Evolutionary conservation across 768 basidiomycete species (phyloP), one percentile per base, ranked within the genome.

Genomic region (Lactarius hengduanensis): DNA sequence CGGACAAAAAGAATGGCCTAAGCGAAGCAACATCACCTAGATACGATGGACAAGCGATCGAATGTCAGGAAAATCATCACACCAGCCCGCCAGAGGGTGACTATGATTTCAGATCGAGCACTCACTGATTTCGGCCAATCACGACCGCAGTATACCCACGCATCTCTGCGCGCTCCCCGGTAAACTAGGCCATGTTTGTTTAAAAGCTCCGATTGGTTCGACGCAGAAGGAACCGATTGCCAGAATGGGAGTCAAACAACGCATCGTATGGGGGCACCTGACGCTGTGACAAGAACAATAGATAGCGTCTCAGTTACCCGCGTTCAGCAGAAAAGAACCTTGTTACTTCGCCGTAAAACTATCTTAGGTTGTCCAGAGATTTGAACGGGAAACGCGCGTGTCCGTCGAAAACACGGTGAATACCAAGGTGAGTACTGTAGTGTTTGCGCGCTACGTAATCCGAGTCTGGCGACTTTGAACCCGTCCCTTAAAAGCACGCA

Each of bases 151-250:
- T 15, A 22, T 32, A 50, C 43, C 45, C 16, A 6, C 13, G 56
- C 38, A 38, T 57, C 47, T 38, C 32, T 13, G 26, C 40, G 40
- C 34, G 38, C 47, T 41, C 26, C 56, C 30, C n/a, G 26, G 26
- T 45, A 15, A 22, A 47, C 40, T 36, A 59, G 10, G 11, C 43
- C 6, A 40, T 26, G 54, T 38, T 55, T n/a, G 43, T 56, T 7
- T 32, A 67, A 22, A 59, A n/a, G 62, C 40, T 32, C 58, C 62
- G 62, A 50, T 63, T 26, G 58, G 9, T 30, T 47, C 18, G 62
- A 58, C 55, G 50, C 30, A 57, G 43, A 65, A 28, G 30, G 36
- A 22, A 32, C 40, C 40, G 30, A 26, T 63, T 34, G 55, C 47
- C 55, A 57, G 65, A 65, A 61, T 2, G 28, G 55, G n/a, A n/a